Percentiles rank a stretch among this genome's conserved stretches.
These are phyloP conservation scores for Rhodocollybia butyracea DNA, from an alignment of 768 basidiomycete genomes.

Conservation along the genomic window DNA sequence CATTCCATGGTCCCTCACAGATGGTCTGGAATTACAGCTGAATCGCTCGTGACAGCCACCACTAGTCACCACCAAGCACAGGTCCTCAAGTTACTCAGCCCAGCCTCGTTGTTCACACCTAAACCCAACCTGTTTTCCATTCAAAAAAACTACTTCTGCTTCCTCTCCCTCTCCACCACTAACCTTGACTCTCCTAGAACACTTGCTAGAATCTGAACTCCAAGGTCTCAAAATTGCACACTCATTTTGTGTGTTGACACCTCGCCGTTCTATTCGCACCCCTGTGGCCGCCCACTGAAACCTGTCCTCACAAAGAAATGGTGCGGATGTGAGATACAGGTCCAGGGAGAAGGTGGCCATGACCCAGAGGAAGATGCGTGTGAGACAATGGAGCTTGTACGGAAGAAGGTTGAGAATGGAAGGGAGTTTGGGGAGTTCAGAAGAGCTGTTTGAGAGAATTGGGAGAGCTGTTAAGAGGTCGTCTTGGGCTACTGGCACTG, in stretches of 20 bases:
- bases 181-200: slow-evolving; percentile 84
- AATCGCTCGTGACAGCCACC: slow-evolving; percentile 61
- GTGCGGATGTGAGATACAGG: slow-evolving; percentile 88
- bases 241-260: slow-evolving; percentile 89
- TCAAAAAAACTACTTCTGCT: slow-evolving; percentile 9
- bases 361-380: slow-evolving; percentile 94
- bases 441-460: slow-evolving; percentile 88
- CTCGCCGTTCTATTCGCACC: slow-evolving; percentile 86
- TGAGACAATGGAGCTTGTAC: slow-evolving; percentile 81
- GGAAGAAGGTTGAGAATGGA: slow-evolving; percentile 77
- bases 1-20: too few relatives aligned
- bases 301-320: slow-evolving; percentile 92
- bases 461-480: slow-evolving; percentile 41
- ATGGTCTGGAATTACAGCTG: slow-evolving; percentile 92
- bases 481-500: slow-evolving; percentile 14
- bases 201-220: slow-evolving; percentile 94
- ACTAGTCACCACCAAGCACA: slow-evolving; percentile 80
- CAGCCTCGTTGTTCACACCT: slow-evolving; percentile 20
- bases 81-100: slow-evolving; percentile 60
- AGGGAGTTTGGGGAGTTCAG: slow-evolving; percentile 85
- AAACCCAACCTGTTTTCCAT: slow-evolving; percentile 42
- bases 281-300: slow-evolving; percentile 92
- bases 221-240: slow-evolving; percentile 85
- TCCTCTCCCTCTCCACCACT: slow-evolving; percentile 32
- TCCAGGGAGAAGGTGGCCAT: slow-evolving; percentile 79